Evolutionary conservation across 2,329 filamentous ascomycete species (phyloP).

Genomic region (Alternaria burnsii): DNA sequence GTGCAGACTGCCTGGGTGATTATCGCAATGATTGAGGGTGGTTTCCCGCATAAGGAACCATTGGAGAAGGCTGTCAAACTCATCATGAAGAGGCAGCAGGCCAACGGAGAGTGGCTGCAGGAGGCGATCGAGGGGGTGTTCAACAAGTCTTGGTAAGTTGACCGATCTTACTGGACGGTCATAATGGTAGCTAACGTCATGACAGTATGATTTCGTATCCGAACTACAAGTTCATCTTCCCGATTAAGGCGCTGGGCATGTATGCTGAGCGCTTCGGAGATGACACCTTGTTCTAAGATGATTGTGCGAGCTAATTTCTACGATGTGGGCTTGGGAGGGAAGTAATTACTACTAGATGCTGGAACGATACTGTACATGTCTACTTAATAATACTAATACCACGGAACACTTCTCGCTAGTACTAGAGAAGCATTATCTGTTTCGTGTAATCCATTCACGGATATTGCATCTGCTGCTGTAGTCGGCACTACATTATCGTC

Average conservation of each 20-base stretch:
- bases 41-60: slow-evolving; percentile 77
- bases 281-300: slow-evolving; percentile 28
- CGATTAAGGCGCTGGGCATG: slow-evolving; percentile 92
- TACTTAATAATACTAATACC: neutral
- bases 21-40: slow-evolving; percentile 82
- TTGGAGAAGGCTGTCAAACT: slow-evolving; percentile 78
- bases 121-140: slow-evolving; percentile 98
- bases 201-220: slow-evolving; percentile 94
- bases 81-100: slow-evolving; percentile 83
- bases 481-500: neutral
- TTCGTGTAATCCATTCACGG: neutral
- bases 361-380: neutral
- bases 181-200: slow-evolving; percentile 17
- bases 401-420: neutral
- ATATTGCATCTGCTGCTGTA: neutral
- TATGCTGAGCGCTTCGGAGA: slow-evolving; percentile 65
- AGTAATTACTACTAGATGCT: neutral
- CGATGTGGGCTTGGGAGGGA: neutral
- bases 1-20: slow-evolving; percentile 94
- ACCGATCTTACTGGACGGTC: too few species aligned
- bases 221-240: slow-evolving; percentile 98
- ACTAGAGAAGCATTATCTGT: neutral
- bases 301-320: too few species aligned
- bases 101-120: slow-evolving; percentile 93
- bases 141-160: slow-evolving; percentile 89